Base-by-base conservation (phyloP, 345 rosid species). In the Isatis tinctoria region DNA sequence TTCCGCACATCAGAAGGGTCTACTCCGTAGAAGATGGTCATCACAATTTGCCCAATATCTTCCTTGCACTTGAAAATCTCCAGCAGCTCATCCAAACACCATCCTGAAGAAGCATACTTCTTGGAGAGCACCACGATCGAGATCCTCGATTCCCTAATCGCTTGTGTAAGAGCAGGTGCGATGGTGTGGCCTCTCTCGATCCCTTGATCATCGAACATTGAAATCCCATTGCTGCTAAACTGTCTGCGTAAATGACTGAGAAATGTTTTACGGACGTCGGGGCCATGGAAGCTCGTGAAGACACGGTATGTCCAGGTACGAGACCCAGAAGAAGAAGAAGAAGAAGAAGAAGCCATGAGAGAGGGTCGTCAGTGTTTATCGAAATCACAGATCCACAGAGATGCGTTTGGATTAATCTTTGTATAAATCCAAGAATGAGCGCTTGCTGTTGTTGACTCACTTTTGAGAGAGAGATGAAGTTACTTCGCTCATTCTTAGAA, bases 21-120 rank as follows among this genome's bases (percentile, higher is more conserved):
- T n/a, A n/a, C n/a, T n/a, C n/a, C n/a, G n/a, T n/a, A n/a, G n/a
- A n/a, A n/a, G n/a, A n/a, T n/a, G n/a, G n/a, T n/a, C n/a, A n/a
- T n/a, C n/a, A n/a, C n/a, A n/a, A n/a, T n/a, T n/a, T n/a, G n/a
- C n/a, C n/a, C n/a, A n/a, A n/a, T n/a, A n/a, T n/a, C n/a, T n/a
- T n/a, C n/a, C n/a, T n/a, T n/a, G n/a, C n/a, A n/a, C n/a, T n/a
- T n/a, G n/a, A n/a, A n/a, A n/a, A n/a, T n/a, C n/a, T n/a, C n/a
- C n/a, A n/a, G n/a, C n/a, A n/a, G n/a, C n/a, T n/a, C n/a, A n/a
- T n/a, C n/a, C n/a, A n/a, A n/a, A n/a, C n/a, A n/a, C n/a, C n/a
- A n/a, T n/a, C n/a, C n/a, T 4, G 71, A 73, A 5, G 77, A 64
- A 27, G 65, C 77, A n/a, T 64, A 73, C 6, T 73, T 17, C 17